These are phyloP conservation scores for Arthroderma sp. DNA, from an alignment of 2,329 filamentous ascomycete genomes.

Conservation along the genomic window DNA sequence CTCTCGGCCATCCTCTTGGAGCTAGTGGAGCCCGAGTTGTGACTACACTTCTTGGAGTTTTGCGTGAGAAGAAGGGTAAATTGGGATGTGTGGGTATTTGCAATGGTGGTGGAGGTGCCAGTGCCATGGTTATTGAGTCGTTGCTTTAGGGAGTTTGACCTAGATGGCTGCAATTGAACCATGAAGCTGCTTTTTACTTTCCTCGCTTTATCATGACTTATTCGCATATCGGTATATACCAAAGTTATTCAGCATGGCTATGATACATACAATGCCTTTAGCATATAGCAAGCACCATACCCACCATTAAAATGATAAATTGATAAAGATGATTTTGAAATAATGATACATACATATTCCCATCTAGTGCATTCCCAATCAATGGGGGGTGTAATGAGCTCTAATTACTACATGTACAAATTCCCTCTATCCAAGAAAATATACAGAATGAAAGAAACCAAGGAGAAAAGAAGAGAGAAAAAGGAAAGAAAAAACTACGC, in stretches of 20 bases:
- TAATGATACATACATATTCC: too few species aligned
- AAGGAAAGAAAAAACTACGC: conserved; percentile 26
- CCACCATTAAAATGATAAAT: not conserved
- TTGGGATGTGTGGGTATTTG: conserved; percentile 90
- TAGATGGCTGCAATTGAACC: not conserved
- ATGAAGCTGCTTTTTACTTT: not conserved
- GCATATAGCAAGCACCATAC: too few species aligned
- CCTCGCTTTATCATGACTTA: not conserved
- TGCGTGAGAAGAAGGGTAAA: conserved; percentile 85
- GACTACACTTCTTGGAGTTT: conserved; percentile 74
- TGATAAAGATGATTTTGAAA: too few species aligned
- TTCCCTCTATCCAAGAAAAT: too few species aligned
- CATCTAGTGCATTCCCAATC: too few species aligned
- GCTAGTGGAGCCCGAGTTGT: conserved; percentile 89
- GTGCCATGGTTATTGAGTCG: conserved; percentile 76
- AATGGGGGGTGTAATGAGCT: too few species aligned
- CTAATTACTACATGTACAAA: too few species aligned
- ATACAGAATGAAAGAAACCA: too few species aligned
- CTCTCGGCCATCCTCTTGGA: conserved; percentile 88
- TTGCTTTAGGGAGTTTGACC: conserved; percentile 24
- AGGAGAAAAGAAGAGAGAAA: not conserved
- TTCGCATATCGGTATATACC: not conserved
- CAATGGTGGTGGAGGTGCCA: conserved; percentile 94
- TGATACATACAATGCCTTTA: not conserved
- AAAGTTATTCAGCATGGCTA: not conserved